phyloP scores from a whole-genome alignment of 306 rosid genomes.

The Pyrus betulifolia region DNA sequence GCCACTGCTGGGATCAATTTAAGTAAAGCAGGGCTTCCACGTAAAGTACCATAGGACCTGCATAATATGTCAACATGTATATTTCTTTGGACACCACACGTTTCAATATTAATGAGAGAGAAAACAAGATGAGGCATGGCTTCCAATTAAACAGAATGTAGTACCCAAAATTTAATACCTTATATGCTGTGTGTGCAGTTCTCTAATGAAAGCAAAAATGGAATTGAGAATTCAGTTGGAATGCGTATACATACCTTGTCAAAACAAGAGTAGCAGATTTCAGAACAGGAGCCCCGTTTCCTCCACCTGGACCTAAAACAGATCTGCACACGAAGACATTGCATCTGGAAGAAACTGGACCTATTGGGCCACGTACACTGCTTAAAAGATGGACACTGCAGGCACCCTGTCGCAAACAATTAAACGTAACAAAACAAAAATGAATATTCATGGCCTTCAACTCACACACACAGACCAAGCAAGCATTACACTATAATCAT shows the following conservation, averaged over 20 bases:
- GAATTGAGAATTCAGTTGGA: background rate
- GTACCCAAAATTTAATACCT: background rate
- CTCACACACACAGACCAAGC: conserved; percentile 1
- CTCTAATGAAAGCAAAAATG: background rate
- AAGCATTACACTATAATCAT: conserved; percentile 2
- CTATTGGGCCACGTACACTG: conserved; percentile 41
- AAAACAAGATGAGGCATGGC: background rate
- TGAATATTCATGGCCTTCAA: conserved; percentile 14
- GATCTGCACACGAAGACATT: conserved; percentile 65
- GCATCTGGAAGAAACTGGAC: conserved; percentile 54
- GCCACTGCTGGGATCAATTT: conserved; percentile 73
- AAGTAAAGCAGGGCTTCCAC: conserved; percentile 45
- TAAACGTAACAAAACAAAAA: conserved; percentile 8
- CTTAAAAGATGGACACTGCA: conserved; percentile 53
- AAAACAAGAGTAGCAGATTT: conserved; percentile 66
- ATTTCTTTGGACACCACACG: background rate
- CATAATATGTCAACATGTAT: conserved; percentile 12
- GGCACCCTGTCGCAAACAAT: conserved; percentile 51
- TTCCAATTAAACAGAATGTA: background rate
- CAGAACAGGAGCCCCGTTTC: conserved; percentile 45
- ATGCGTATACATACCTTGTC: conserved; percentile 39
- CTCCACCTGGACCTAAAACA: conserved; percentile 62
- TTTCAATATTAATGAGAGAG: background rate
- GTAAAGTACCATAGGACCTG: conserved; percentile 64
- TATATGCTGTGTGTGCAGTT: background rate